These are phyloP conservation scores for Periconia digitata DNA, from an alignment of 2,329 filamentous ascomycete species.

Conservation along the genomic window DNA sequence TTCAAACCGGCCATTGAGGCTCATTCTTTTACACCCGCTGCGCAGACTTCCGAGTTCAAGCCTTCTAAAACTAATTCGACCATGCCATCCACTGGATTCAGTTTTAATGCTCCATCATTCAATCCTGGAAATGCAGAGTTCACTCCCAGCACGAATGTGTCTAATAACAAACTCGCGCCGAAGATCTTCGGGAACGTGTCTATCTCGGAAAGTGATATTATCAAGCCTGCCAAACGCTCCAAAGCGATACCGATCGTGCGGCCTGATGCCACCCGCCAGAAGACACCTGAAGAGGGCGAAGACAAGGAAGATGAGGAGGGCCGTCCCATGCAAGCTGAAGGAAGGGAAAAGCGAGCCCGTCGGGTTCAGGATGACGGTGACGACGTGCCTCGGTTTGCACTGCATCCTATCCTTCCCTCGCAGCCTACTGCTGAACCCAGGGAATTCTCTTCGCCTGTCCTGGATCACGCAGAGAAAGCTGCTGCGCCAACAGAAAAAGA, in stretches of 20 bases:
- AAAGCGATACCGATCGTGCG: slow-evolving; percentile 83
- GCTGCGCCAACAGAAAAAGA: slow-evolving; percentile 38
- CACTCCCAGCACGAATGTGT: slow-evolving; percentile 19
- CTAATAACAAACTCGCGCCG: slow-evolving; percentile 13
- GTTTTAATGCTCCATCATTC: slow-evolving; percentile 66
- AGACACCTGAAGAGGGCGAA: slow-evolving; percentile 49
- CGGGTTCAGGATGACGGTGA: slow-evolving; percentile 67
- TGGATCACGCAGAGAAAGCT: slow-evolving; percentile 20
- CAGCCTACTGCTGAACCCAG: slow-evolving; percentile 34
- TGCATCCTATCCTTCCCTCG: slow-evolving; percentile 42
- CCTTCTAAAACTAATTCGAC: slow-evolving; percentile 50
- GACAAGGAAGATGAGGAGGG: slow-evolving; percentile 61
- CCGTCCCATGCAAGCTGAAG: slow-evolving; percentile 63
- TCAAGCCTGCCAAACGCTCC: slow-evolving; percentile 69
- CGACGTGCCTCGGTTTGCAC: slow-evolving; percentile 73
- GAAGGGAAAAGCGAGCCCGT: slow-evolving; percentile 74
- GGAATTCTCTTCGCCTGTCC: slow-evolving; percentile 24
- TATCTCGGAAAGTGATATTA: slow-evolving; percentile 61
- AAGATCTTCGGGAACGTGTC: slow-evolving; percentile 47
- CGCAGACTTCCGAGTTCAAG: slow-evolving; percentile 39
- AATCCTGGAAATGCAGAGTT: slow-evolving; percentile 42
- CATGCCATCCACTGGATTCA: slow-evolving; percentile 56
- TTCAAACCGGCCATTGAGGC: slow-evolving; percentile 62
- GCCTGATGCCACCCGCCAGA: slow-evolving; percentile 51
- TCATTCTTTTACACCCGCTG: slow-evolving; percentile 25